phyloP scores from a whole-genome alignment of 768 basidiomycete species.

The Amanita muscaria region DNA sequence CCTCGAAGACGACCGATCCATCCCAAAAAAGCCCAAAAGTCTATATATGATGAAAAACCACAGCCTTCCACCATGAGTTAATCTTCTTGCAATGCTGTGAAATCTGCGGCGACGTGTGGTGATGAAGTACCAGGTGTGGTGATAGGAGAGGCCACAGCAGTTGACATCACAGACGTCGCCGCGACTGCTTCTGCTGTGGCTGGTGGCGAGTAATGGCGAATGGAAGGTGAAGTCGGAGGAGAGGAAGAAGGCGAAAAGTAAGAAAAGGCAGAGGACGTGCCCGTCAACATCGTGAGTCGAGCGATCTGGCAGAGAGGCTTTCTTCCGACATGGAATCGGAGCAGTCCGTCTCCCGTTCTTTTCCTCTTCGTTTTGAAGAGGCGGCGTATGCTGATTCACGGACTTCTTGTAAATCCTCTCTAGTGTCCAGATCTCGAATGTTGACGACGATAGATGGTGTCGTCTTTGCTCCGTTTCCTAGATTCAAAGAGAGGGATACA shows the following conservation, averaged over 20 bases:
- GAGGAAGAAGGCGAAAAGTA: not conserved
- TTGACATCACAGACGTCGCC: not conserved
- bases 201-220: not conserved
- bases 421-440: constrained; percentile 6
- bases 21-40: too few relatives aligned
- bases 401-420: constrained; percentile 3
- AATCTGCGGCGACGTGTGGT: not conserved
- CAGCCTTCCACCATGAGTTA: too few relatives aligned
- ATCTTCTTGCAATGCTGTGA: too few relatives aligned
- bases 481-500: constrained; percentile 3
- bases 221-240: not conserved
- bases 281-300: not conserved
- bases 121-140: not conserved
- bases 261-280: not conserved
- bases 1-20: too few relatives aligned
- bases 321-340: not conserved
- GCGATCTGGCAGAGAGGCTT: not conserved
- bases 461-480: not conserved
- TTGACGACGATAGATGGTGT: constrained; percentile 3
- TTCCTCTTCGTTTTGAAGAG: not conserved
- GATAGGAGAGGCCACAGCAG: not conserved
- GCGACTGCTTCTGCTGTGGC: constrained; percentile 1
- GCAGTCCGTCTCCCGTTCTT: not conserved
- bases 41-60: too few relatives aligned
- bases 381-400: not conserved